phyloP scores from a whole-genome alignment of 176 grass and related monocot genomes.

The Rhipidocladum racemiflorum region DNA sequence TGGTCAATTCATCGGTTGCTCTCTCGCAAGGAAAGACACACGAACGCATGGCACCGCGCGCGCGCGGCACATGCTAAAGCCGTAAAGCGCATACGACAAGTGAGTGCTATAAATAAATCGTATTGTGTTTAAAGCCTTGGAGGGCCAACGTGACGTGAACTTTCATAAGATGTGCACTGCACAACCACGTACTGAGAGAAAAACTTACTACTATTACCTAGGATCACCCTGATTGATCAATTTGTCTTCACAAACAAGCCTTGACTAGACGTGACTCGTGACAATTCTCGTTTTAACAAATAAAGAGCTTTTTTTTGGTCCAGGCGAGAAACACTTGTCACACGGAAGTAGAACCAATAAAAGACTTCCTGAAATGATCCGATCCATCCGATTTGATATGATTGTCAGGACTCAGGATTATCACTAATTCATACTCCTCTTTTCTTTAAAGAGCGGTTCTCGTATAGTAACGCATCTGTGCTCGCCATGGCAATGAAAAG shows the following conservation, averaged over 20 bases:
- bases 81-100: slow-evolving; percentile 11
- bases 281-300: background rate
- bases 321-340: background rate
- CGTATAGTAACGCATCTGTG: background rate
- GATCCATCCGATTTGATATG: background rate
- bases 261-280: slow-evolving; percentile 17
- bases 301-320: background rate
- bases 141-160: background rate
- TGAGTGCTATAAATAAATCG: background rate
- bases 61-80: too few species aligned
- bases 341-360: background rate
- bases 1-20: too few species aligned
- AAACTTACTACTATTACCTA: background rate
- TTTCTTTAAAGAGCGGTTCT: too few species aligned
- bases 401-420: background rate
- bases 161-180: slow-evolving; percentile 21
- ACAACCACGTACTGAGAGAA: background rate
- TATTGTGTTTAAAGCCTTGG: background rate
- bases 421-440: background rate
- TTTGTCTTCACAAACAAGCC: slow-evolving; percentile 34
- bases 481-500: too few species aligned
- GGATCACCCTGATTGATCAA: slow-evolving; percentile 31
- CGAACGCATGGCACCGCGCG: too few species aligned
- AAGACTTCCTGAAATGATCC: background rate
- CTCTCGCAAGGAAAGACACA: too few species aligned